phyloP scores from a whole-genome alignment of 2,329 filamentous ascomycete genomes.

The Fusarium scirpi region DNA sequence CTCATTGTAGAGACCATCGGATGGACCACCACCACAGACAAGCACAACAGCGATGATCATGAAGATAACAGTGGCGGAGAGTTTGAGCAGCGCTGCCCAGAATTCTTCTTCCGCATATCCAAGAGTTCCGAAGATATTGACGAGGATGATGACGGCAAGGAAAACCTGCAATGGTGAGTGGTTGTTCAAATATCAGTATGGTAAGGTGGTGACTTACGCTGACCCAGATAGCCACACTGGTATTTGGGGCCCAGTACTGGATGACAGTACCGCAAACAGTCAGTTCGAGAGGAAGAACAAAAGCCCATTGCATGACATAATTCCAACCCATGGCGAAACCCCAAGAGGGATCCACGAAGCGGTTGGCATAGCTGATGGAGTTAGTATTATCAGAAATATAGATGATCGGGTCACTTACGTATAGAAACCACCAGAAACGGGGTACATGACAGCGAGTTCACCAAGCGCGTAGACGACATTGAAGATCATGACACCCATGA shows the following conservation, averaged over 20 bases:
- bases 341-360: conserved; percentile 68
- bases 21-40: conserved; percentile 70
- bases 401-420: no score
- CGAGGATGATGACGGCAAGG: conserved; percentile 61
- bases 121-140: conserved; percentile 68
- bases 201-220: conserved; percentile 46
- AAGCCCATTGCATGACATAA: conserved; percentile 60
- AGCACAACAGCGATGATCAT: conserved; percentile 72
- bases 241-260: conserved; percentile 60
- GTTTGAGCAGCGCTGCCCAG: conserved; percentile 67
- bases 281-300: conserved; percentile 61
- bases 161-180: conserved; percentile 56
- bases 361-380: conserved; percentile 57
- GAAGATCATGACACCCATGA: conserved; percentile 71
- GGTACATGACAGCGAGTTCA: conserved; percentile 57
- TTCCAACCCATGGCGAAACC: conserved; percentile 61
- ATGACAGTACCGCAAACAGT: conserved; percentile 64
- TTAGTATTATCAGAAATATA: no score
- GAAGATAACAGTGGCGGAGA: conserved; percentile 69
- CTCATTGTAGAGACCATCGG: conserved; percentile 56
- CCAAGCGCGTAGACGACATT: conserved; percentile 72
- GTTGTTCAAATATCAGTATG: rapidly evolving
- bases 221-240: conserved; percentile 65
- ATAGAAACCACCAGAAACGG: conserved; percentile 69
- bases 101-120: conserved; percentile 72